Base-by-base conservation (phyloP, 345 rosid genomes). In the Syzygium aromaticum region DNA sequence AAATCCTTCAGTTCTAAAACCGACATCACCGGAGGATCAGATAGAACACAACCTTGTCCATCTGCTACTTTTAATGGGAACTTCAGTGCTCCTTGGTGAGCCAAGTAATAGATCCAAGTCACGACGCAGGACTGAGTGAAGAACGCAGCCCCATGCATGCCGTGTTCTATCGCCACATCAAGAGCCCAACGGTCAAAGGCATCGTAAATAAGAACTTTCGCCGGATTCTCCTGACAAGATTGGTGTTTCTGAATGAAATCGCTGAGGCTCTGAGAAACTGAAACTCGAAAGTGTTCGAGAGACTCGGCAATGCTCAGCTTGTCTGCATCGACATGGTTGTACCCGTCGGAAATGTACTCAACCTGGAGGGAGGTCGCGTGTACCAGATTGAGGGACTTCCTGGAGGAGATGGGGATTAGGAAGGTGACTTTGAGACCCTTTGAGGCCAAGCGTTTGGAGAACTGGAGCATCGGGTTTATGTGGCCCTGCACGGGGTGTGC, bases 401-500 rank as follows among this genome's bases (percentile, higher is more conserved):
- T 53, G 49, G 38, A 43, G 78, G 87, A 52, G 16, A 54, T 87
- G 89, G 91, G 90, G 54, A 88, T 33, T 86, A 91, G 28, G 6
- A 92, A 73, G 43, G 93, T 93, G 84, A 89, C 89, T 11, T 85
- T 91, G 30, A 91, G 89, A 78, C 95, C 93, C 54, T 93, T 92
- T 10, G 92, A 89, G 83, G 88, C 93, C 77, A 94, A 88, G 51
- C 92, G 91, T 85, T 93, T 92, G 87, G 91, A 92, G 90, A 94
- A 92, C 16, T 94, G 93, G 30, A 92, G 86, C 89, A 93, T 54
- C 52, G 95, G 95, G 87, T 91, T 93, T 77, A 93, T 54, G 93
- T 93, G 96, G 82, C 96, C 95, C 90, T 93, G 95, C 14, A 21
- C 86, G 3, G 92, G 93, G 84, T 84, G 91, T 12, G 94, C 89